phyloP scores from a whole-genome alignment of 169 alveolate genomes.

The Ichthyophthirius multifiliis region DNA sequence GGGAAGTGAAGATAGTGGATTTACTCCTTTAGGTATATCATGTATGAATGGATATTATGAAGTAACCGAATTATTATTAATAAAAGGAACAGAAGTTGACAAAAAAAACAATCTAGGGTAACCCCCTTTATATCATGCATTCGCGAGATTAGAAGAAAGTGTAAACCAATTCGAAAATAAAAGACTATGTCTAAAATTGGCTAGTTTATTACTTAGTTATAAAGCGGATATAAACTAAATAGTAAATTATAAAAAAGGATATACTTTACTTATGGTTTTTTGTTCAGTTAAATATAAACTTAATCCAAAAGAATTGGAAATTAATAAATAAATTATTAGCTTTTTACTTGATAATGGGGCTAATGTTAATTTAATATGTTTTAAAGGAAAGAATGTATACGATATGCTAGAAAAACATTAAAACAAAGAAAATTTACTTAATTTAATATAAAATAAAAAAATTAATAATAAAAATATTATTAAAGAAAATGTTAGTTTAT shows the following conservation, averaged over 20 bases:
- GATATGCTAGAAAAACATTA: slow-evolving; percentile 22
- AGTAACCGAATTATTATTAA: slow-evolving; percentile 37
- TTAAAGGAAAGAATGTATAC: slow-evolving; percentile 9
- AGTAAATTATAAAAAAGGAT: slow-evolving; percentile 42
- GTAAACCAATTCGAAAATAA: slow-evolving; percentile 71
- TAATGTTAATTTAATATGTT: slow-evolving; percentile 12
- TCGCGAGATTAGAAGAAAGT: slow-evolving; percentile 74
- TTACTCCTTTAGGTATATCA: slow-evolving; percentile 49
- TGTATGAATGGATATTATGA: slow-evolving; percentile 49
- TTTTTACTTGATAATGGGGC: slow-evolving; percentile 62
- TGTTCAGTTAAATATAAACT: slow-evolving; percentile 42
- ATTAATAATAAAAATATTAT: too few species aligned
- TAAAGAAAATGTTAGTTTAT: too few species aligned
- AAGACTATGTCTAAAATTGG: slow-evolving; percentile 69
- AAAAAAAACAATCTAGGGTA: slow-evolving; percentile 47
- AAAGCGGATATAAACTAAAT: slow-evolving; percentile 47
- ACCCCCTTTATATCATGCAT: slow-evolving; percentile 67
- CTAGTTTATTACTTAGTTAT: slow-evolving; percentile 57
- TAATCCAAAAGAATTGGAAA: slow-evolving; percentile 33
- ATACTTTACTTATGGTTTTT: slow-evolving; percentile 45
- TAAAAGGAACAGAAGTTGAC: slow-evolving; percentile 69
- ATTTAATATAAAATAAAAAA: too few species aligned
- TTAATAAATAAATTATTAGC: slow-evolving; percentile 35
- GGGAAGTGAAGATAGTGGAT: slow-evolving; percentile 35
- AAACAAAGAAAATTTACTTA: too few species aligned